Evolutionary conservation across 148 eudicot species (phyloP).

Genomic region (Rhododendron griersonianum): DNA sequence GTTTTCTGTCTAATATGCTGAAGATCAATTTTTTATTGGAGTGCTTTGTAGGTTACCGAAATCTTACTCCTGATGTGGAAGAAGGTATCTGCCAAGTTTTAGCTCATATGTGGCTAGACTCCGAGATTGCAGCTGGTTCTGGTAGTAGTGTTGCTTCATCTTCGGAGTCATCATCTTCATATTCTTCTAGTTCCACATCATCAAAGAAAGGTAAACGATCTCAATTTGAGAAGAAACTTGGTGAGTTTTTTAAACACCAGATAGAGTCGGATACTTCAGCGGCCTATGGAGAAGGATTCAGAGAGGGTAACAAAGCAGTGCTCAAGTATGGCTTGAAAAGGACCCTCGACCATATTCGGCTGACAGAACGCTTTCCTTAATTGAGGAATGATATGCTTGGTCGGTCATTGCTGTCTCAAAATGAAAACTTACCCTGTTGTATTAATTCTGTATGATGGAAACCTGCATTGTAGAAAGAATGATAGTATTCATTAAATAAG

Average conservation of each 20-base stretch:
- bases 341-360: constrained; percentile 82
- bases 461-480: neutral
- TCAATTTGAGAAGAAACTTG: constrained; percentile 84
- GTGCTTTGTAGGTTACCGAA: constrained; percentile 50
- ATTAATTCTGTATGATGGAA: neutral
- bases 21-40: neutral
- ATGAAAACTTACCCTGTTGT: neutral
- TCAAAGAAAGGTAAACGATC: constrained; percentile 93
- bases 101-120: constrained; percentile 96
- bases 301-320: constrained; percentile 78
- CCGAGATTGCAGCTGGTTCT: constrained; percentile 68
- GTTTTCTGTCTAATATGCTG: neutral
- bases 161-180: constrained; percentile 33
- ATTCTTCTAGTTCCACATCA: constrained; percentile 38
- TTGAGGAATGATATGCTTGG: neutral
- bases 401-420: neutral
- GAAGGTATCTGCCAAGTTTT: constrained; percentile 98
- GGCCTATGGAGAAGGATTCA: constrained; percentile 94
- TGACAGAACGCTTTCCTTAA: constrained; percentile 61
- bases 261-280: constrained; percentile 84
- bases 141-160: constrained; percentile 39
- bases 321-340: constrained; percentile 79
- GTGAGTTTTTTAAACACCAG: constrained; percentile 88
- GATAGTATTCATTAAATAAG: neutral
- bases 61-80: constrained; percentile 72